These are phyloP conservation scores for Daldinia sp. DNA, from an alignment of 2,329 filamentous ascomycete genomes.

Conservation along the genomic window DNA sequence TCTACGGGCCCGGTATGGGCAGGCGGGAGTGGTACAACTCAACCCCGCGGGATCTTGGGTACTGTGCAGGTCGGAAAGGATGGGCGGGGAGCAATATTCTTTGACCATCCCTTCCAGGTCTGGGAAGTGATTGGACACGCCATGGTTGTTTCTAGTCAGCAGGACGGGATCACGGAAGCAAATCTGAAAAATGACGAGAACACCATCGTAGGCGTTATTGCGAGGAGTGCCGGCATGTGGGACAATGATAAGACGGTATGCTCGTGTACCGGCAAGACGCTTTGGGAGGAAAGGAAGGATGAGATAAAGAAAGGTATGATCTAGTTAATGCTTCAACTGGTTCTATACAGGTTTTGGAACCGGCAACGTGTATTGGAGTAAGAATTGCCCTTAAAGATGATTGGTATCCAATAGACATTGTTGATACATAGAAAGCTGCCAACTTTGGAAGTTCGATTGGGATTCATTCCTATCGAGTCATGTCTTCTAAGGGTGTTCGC, in stretches of 20 bases:
- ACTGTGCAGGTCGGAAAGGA: constrained; percentile 79
- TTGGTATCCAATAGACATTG: constrained; percentile 12
- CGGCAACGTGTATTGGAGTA: constrained; percentile 13
- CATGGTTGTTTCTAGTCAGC: constrained; percentile 81
- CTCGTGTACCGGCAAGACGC: constrained; percentile 96
- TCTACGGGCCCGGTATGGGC: constrained; percentile 87
- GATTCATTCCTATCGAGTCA: constrained; percentile 20
- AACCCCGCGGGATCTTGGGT: constrained; percentile 72
- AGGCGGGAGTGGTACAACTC: constrained; percentile 59
- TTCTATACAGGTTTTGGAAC: constrained; percentile 29
- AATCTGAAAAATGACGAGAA: constrained; percentile 80
- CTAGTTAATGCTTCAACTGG: constrained; percentile 57
- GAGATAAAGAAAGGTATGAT: constrained; percentile 92
- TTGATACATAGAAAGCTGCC: constrained; percentile 17
- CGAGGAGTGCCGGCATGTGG: constrained; percentile 96
- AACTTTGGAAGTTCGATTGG: background rate
- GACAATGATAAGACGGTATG: constrained; percentile 99
- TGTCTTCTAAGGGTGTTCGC: background rate
- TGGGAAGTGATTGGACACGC: constrained; percentile 98
- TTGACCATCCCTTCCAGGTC: constrained; percentile 85
- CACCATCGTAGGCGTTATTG: constrained; percentile 92
- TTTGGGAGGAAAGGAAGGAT: constrained; percentile 96
- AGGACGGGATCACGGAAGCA: constrained; percentile 64
- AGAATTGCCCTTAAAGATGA: constrained; percentile 16
- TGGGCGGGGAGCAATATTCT: constrained; percentile 82